Conservation (phyloP, 2,329 filamentous ascomycete genomes). For the Phialophora macrospora region DNA sequence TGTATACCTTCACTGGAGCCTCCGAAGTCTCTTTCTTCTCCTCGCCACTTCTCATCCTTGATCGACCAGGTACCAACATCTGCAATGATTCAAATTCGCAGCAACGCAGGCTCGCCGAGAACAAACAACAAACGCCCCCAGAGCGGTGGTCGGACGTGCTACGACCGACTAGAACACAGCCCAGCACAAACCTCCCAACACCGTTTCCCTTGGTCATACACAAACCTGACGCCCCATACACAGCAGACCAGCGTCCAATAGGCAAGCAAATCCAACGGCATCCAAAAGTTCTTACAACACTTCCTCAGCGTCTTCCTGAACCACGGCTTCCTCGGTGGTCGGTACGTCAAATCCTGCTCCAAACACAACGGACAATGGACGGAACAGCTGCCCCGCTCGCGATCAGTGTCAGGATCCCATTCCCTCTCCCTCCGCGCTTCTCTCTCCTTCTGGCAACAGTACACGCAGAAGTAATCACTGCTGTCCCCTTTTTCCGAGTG, state of each 20-base stretch:
- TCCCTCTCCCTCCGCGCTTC: background rate
- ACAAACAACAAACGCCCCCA: no score
- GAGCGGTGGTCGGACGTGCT: background rate
- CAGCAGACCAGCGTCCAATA: constrained; percentile 12
- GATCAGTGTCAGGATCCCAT: background rate
- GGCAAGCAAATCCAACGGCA: constrained; percentile 12
- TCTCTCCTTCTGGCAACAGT: constrained; percentile 15
- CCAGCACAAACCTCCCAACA: constrained; percentile 16
- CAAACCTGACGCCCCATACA: constrained; percentile 7
- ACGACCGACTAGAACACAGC: background rate
- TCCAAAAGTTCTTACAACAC: background rate
- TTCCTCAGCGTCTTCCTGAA: constrained; percentile 12
- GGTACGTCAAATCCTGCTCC: constrained; percentile 30
- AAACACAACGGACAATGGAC: constrained; percentile 31
- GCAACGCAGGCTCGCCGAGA: background rate
- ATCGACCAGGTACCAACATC: background rate
- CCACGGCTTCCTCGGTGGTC: constrained; percentile 20
- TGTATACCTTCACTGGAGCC: background rate
- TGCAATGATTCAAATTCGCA: background rate
- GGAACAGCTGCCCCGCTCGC: constrained; percentile 8
- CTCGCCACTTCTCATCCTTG: background rate
- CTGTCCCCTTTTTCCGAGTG: constrained; percentile 27
- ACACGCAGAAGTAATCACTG: constrained; percentile 29
- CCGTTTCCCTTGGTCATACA: constrained; percentile 8
- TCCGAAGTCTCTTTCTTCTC: background rate